Evolutionary conservation across 805 yeast genomes (phyloP), one percentile per base, ranked within the genome.

Genomic region (Suhomyces prunicola): DNA sequence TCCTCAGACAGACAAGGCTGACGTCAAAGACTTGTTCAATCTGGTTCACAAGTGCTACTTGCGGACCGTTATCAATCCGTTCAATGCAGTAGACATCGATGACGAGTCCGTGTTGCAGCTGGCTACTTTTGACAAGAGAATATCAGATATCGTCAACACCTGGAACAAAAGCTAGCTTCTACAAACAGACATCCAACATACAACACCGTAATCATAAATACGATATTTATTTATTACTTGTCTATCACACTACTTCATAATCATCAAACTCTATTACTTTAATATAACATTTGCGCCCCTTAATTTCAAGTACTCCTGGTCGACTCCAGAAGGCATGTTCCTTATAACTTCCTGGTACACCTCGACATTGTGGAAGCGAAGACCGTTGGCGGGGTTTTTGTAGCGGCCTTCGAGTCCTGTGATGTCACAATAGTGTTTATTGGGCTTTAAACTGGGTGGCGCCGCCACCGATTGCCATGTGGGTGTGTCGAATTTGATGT

Each of bases 231-330:
- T 29, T 5, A 27, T 10, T 27, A 29, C 5, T 29, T 29, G n/a
- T 29, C 10, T 29, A 12, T 27, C 10, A 9, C 12, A 27, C 31
- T 27, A 27, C 31, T 27, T 27, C 5, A 31, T 31, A 5, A 31
- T 13, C 15, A 31, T 31, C 36, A 13, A 12, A 1, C 13, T 31
- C 36, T 31, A 31, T 33, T 48, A 75, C 66, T 88, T 85, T 66
- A 92, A 76, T 7, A 93, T 83, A 15, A 92, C 90, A 66, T 93
- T 88, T 40, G 97, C 98, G 50, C 88, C 90, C 60, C 98, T 79
- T 55, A 93, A 74, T 58, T 88, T 88, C 64, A 93, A 75, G 66
- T 91, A 93, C 68, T 91, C 96, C 71, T 93, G 98, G 69, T 93
- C 97, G 27, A 88, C 87, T 23, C 97, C 97, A 2, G 96, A 89